Conservation (phyloP, 192 early-diverging fungal species). For the Lobulomyces angularis region DNA sequence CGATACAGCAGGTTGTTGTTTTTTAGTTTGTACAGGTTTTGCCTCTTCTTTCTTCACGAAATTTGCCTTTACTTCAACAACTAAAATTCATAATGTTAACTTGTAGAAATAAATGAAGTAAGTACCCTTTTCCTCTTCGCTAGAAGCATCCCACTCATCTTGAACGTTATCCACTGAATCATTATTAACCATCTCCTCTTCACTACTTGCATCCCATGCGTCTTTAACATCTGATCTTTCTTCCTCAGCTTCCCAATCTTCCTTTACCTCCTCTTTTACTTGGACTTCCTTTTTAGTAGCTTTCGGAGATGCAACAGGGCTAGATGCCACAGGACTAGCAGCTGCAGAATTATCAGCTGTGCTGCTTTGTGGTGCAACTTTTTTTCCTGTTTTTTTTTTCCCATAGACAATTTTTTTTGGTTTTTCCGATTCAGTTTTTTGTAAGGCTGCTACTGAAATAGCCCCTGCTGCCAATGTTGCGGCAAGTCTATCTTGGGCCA, state of each 20-base stretch:
- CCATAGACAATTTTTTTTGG: conserved; percentile 61
- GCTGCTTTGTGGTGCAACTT: conserved; percentile 5
- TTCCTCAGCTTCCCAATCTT: conserved; percentile 34
- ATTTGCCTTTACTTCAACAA: too few species aligned
- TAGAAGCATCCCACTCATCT: conserved; percentile 30
- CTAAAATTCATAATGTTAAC: too few species aligned
- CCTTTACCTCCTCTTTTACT: conserved; percentile 36
- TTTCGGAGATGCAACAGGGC: conserved; percentile 8
- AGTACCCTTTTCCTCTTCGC: conserved; percentile 38
- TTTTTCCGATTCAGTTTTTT: conserved; percentile 31
- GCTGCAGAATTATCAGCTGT: conserved; percentile 11
- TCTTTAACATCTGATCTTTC: conserved; percentile 59
- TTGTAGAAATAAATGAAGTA: too few species aligned
- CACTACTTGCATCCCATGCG: conserved; percentile 27
- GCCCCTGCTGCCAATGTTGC: conserved; percentile 68
- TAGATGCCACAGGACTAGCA: conserved; percentile 5
- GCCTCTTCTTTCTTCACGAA: conserved; percentile 8
- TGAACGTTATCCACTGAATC: conserved; percentile 17
- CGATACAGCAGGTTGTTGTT: too few species aligned
- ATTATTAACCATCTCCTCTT: conserved; percentile 5
- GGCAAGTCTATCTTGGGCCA: conserved; percentile 55
- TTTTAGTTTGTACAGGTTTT: not conserved
- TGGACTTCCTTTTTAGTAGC: conserved; percentile 10
- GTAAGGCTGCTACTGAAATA: conserved; percentile 56
- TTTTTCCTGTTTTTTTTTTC: conserved; percentile 52